Conservation (phyloP, 768 basidiomycete species). For the Mycena sanguinolenta region DNA sequence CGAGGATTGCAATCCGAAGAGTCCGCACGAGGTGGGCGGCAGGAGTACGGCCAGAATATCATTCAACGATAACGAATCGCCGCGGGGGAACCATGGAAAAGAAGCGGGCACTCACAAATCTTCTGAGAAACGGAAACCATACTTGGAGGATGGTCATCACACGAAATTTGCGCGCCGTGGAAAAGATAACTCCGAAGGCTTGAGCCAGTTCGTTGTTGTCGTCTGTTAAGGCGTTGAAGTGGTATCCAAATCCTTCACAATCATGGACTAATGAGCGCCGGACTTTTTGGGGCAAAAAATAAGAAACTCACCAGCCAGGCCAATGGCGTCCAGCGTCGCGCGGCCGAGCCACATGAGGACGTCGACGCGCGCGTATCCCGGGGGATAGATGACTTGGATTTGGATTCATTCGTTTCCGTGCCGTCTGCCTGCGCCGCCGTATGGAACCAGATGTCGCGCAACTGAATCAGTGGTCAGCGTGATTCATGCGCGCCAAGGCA, state of each 20-base stretch:
- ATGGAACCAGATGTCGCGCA: conserved; percentile 61
- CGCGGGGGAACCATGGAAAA: conserved; percentile 19
- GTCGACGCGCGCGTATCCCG: conserved; percentile 56
- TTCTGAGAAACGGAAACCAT: conserved; percentile 69
- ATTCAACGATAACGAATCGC: conserved; percentile 22
- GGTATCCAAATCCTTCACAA: conserved; percentile 69
- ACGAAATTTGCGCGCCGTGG: conserved; percentile 65
- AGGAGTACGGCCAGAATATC: conserved; percentile 5
- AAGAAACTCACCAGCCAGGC: conserved; percentile 63
- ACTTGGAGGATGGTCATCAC: conserved; percentile 66
- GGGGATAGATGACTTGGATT: conserved; percentile 19
- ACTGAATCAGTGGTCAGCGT: conserved; percentile 46
- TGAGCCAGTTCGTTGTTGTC: conserved; percentile 66
- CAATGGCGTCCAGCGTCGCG: conserved; percentile 77
- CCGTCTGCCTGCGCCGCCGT: conserved; percentile 14
- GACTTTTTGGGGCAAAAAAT: background rate
- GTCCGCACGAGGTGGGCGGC: conserved; percentile 17
- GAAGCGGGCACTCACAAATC: conserved; percentile 57
- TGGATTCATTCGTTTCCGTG: conserved; percentile 32
- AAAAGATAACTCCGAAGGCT: conserved; percentile 68
- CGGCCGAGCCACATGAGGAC: conserved; percentile 67
- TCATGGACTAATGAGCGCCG: conserved; percentile 6
- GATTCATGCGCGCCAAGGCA: conserved; percentile 15
- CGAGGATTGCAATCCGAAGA: background rate
- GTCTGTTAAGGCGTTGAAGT: conserved; percentile 65